Evolutionary conservation across 352 stramenopile species (phyloP).

Genomic region (Pythium aristosporum): DNA sequence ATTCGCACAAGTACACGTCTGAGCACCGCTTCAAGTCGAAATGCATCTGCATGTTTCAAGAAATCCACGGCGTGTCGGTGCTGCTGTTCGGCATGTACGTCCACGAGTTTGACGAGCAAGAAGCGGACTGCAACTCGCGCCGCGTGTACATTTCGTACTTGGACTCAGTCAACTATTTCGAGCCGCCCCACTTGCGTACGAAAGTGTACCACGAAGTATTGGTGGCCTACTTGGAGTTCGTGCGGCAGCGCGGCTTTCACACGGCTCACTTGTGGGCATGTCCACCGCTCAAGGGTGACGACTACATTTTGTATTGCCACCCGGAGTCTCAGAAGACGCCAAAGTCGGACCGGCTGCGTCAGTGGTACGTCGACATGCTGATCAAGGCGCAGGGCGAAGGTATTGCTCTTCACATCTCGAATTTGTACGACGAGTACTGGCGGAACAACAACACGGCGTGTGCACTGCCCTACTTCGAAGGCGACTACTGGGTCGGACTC

Average conservation of each 20-base stretch:
- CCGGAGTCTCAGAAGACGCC: conserved; percentile 98
- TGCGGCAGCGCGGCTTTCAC: conserved; percentile 96
- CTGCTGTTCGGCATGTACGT: conserved; percentile 99
- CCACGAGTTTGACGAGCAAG: conserved; percentile 99
- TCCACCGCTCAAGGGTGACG: conserved; percentile 98
- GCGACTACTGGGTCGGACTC: conserved; percentile 87
- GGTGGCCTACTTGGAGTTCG: conserved; percentile 98
- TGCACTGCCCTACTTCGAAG: conserved; percentile 83
- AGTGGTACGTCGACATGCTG: conserved; percentile 95
- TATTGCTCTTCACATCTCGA: conserved; percentile 94
- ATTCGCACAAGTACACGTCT: conserved; percentile 86
- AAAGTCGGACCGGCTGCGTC: conserved; percentile 96
- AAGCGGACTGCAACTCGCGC: conserved; percentile 93
- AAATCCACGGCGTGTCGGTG: conserved; percentile 98
- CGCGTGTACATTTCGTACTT: conserved; percentile 99
- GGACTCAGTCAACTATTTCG: conserved; percentile 99
- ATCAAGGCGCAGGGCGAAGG: conserved; percentile 84
- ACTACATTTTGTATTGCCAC: conserved; percentile 99
- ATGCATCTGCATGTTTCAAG: conserved; percentile 99
- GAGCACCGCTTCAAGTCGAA: conserved; percentile 95
- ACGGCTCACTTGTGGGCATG: conserved; percentile 99
- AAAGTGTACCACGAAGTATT: conserved; percentile 99
- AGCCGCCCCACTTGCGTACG: conserved; percentile 94
- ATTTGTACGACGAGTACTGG: conserved; percentile 97
- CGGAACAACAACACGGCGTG: conserved; percentile 82